Evolutionary conservation across 169 alveolate genomes (phyloP), one percentile per base, ranked within the genome.

Genomic region (Plasmodium vivax): DNA sequence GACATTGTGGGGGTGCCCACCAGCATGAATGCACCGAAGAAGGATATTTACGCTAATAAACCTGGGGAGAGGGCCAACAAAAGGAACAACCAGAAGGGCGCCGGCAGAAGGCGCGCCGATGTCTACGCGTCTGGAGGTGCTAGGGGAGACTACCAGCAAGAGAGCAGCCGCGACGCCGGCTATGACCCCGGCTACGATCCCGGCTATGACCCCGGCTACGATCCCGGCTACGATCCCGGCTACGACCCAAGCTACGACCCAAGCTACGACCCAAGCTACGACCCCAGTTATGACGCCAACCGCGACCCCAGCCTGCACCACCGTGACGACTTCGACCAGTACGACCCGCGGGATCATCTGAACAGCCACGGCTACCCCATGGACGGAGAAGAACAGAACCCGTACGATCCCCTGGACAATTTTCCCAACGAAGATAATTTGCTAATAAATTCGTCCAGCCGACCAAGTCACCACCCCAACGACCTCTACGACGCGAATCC

Each of bases 111-210:
- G 23, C 19, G 54, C n/a, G 68, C 38, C 5, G 79, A 14, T 45
- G 72, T 62, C 23, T 51, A 71, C 19, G 23, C n/a, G 36, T 34
- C 41, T 14, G 16, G 43, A 1, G 85, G 80, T n/a, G 68, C 68
- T 32, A 19, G 19, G 56, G 58, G 58, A 19, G 92, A 84, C 14
- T 62, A 83, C 72, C 19, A 71, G 12, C 77, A 85, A 27, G 75
- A 85, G 54, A 8, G 3, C 1, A 12, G 62, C 19, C 0, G 62
- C 16, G 41, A 83, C 0, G 10, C 72, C n/a, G n/a, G 62, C 19
- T 2, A 83, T 34, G 41, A 83, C 0, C 12, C 72, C n/a, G n/a
- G 62, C 19, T 2, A 83, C 16, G 41, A 82, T 16, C 10, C 72
- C n/a, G 36, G 68, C n/a, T 34, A 45, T 19, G 92, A 83, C 0